phyloP scores from a whole-genome alignment of 192 early-diverging fungal genomes.

The Endogone sp. region DNA sequence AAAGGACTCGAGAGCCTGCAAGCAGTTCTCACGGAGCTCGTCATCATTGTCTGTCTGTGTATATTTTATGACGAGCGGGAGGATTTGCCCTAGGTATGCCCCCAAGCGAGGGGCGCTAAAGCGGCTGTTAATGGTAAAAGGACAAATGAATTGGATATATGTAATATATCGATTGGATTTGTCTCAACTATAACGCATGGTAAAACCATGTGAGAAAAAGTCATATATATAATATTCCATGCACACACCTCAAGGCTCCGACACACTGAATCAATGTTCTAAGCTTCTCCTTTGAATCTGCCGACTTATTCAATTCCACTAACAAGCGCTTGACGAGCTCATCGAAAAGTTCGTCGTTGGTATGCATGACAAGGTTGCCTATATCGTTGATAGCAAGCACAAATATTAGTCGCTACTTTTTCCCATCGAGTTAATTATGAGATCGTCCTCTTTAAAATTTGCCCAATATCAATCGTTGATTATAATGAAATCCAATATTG shows the following conservation, averaged over 20 bases:
- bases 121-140: constrained; percentile 48
- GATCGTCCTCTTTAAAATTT: too few relatives aligned
- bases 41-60: constrained; percentile 63
- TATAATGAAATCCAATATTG: too few relatives aligned
- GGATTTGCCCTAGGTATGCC: constrained; percentile 52
- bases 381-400: too few relatives aligned
- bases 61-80: constrained; percentile 62
- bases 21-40: constrained; percentile 77
- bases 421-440: too few relatives aligned
- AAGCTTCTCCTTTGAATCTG: constrained; percentile 56
- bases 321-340: constrained; percentile 52
- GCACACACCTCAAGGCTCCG: constrained; percentile 63
- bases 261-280: constrained; percentile 69
- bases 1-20: constrained; percentile 78
- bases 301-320: constrained; percentile 45
- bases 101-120: constrained; percentile 65
- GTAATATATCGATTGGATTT: constrained; percentile 8
- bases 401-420: too few relatives aligned
- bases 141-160: too few relatives aligned
- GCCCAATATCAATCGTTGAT: too few relatives aligned
- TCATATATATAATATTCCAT: too few relatives aligned
- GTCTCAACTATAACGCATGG: not conserved
- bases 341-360: constrained; percentile 69
- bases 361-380: constrained; percentile 61
- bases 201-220: too few relatives aligned